Percentiles rank a stretch among this genome's conserved stretches.
phyloP scores from a whole-genome alignment of 1,284 basidiomycete species.

The Malassezia japonica region DNA sequence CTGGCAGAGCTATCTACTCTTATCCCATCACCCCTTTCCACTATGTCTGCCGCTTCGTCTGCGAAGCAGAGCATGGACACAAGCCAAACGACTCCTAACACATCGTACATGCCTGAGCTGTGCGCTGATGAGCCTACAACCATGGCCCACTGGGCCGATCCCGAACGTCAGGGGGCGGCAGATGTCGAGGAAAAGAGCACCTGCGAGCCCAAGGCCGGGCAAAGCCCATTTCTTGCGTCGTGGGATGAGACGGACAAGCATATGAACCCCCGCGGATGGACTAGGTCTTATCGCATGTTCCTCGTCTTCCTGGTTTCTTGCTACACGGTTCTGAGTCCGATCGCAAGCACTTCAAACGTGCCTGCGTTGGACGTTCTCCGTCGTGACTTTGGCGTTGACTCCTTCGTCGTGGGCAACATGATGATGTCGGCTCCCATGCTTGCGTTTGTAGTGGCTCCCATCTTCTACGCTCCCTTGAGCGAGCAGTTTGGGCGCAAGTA shows the following conservation, averaged over 20 bases:
- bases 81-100: too few species aligned
- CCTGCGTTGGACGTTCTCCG: constrained; percentile 5
- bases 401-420: constrained; percentile 1
- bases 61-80: too few species aligned
- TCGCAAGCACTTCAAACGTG: constrained; percentile 8
- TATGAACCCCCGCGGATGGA: constrained; percentile 10
- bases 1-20: too few species aligned
- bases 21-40: too few species aligned
- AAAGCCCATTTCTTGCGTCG: neutral
- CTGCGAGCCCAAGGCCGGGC: too few species aligned
- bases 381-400: neutral
- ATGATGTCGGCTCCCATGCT: constrained; percentile 13
- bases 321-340: constrained; percentile 10
- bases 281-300: neutral
- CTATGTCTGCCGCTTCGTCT: too few species aligned
- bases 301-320: constrained; percentile 5
- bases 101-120: too few species aligned
- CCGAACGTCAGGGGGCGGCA: too few species aligned
- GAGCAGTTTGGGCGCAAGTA: constrained; percentile 12
- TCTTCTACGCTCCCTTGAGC: constrained; percentile 9
- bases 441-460: constrained; percentile 4
- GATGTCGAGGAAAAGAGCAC: too few species aligned
- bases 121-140: too few species aligned
- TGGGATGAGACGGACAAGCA: constrained; percentile 10
- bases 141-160: too few species aligned